phyloP scores from a whole-genome alignment of 306 rosid genomes.

The Fragaria ananassa region DNA sequence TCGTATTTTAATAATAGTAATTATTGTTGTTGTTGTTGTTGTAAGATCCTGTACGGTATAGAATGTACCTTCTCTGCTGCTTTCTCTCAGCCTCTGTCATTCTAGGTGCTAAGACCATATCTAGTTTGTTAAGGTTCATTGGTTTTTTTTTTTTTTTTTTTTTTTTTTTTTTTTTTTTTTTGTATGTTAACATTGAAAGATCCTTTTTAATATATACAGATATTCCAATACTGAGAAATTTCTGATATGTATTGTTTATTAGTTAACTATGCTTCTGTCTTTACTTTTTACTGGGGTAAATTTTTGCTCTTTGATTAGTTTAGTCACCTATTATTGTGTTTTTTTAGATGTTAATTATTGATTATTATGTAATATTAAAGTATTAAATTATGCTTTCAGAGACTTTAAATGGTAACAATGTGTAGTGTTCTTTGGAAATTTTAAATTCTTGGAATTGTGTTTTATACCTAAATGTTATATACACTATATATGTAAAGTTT shows the following conservation, averaged over 20 bases:
- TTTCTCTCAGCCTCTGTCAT: not conserved
- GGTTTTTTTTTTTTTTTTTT: not conserved
- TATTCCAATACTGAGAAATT: not conserved
- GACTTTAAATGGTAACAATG: not conserved
- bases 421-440: not conserved
- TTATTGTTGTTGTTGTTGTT: too few species aligned
- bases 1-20: not conserved
- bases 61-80: not conserved
- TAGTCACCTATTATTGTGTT: not conserved
- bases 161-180: too few species aligned
- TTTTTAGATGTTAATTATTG: not conserved
- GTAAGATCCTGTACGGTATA: not conserved
- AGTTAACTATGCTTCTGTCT: not conserved
- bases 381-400: not conserved
- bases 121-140: not conserved
- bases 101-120: not conserved
- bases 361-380: not conserved
- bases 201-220: not conserved
- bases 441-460: conserved; percentile 3
- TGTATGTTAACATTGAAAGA: not conserved
- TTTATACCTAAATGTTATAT: not conserved
- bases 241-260: not conserved
- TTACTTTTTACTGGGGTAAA: not conserved
- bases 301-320: not conserved
- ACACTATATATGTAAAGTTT: not conserved